phyloP scores from a whole-genome alignment of 441 rosid genomes.

The Capsella rubella region DNA sequence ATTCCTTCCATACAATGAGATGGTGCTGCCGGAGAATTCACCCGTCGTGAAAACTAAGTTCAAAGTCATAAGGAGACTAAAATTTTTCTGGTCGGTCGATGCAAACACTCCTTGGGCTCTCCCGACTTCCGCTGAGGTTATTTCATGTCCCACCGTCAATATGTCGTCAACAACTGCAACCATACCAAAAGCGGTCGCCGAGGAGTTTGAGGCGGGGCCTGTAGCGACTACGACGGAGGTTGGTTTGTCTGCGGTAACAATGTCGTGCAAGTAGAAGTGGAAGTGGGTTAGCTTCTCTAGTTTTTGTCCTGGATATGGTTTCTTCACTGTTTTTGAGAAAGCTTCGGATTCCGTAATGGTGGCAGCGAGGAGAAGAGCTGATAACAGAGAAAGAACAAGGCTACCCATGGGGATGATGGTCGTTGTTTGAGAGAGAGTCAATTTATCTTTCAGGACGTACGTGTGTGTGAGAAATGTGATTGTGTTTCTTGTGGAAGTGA shows the following conservation, averaged over 20 bases:
- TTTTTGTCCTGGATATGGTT: constrained; percentile 8
- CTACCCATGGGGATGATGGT: constrained; percentile 18
- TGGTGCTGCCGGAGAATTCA: constrained; percentile 54
- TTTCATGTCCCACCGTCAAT: constrained; percentile 49
- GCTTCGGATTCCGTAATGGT: constrained; percentile 11
- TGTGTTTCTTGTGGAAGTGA: not conserved
- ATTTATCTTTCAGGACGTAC: not conserved
- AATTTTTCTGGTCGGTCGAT: not conserved
- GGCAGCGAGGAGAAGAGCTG: not conserved
- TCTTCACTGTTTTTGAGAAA: constrained; percentile 14
- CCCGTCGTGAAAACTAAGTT: constrained; percentile 51
- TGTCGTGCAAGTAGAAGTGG: constrained; percentile 68
- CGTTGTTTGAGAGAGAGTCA: not conserved
- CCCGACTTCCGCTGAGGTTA: constrained; percentile 49
- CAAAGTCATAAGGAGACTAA: constrained; percentile 48
- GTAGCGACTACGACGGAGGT: constrained; percentile 46
- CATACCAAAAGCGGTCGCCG: constrained; percentile 47
- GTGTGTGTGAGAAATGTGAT: not conserved
- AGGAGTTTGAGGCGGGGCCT: constrained; percentile 43
- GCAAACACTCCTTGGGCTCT: constrained; percentile 41
- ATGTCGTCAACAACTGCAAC: constrained; percentile 53
- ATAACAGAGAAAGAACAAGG: constrained; percentile 13
- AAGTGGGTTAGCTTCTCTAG: constrained; percentile 45
- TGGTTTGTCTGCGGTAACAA: constrained; percentile 43
- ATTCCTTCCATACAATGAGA: constrained; percentile 59